Evolutionary conservation across 2,329 filamentous ascomycete genomes (phyloP), one percentile per base, ranked within the genome.

Genomic region (Hymenoscyphus repandus): DNA sequence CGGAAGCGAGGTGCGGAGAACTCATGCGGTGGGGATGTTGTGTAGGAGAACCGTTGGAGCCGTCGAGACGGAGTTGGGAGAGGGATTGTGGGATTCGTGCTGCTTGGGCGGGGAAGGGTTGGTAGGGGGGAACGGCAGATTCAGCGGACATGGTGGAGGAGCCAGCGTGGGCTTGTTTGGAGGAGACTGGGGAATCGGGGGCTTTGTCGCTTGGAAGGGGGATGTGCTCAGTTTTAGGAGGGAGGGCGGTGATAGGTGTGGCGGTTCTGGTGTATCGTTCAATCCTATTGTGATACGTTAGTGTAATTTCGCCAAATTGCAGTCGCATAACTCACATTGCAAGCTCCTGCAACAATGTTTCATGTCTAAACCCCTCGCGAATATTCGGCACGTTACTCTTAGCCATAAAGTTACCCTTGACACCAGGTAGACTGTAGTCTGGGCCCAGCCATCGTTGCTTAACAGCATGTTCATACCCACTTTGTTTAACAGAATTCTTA

Each of bases 331-430:
- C 83, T 77, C 73, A 92, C 92, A 97, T 87, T 45, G 84, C 79
- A 61, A 88, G 76, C 70, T 99, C 93, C 63, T 92, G 86, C 49
- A 85, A 70, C 62, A 95, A 74, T 0, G 92, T 97, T 63, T 95
- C 86, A 62, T 96, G 83, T 50, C 93, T 78, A 66, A 95, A 99
- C 44, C 89, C 88, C 66, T 95, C 89, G 49, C 93, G 80, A 54
- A 96, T 86, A 68, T 96, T 90, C 2, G 93, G 93, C 6, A 99
- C 89, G 66, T 99, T 99, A 52, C 90, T 96, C 72, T 97, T 96
- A 46, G 87, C 86, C 79, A 97, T 93, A 58, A 86, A 85, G 59
- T 99, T 99, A 12, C 93, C 93, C 49, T 79, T 77, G 34, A 88
- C 85, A 2, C 93, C 93, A 0, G 88, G 86, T 36, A 86, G 72